Evolutionary conservation across 129 eudicot species (phyloP).

Genomic region (Heracleum sosnowskyi): DNA sequence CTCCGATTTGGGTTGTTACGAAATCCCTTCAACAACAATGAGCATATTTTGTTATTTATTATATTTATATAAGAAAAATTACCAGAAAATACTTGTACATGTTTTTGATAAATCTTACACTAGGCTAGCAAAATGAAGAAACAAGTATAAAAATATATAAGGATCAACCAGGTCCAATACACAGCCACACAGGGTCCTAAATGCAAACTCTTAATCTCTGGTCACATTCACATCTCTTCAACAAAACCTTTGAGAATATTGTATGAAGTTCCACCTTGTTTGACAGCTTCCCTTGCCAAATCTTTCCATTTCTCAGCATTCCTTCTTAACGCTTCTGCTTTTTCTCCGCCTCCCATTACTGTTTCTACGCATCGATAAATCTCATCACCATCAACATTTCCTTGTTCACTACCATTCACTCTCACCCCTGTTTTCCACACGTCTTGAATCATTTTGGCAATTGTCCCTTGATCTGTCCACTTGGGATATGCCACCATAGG

Average conservation of each 20-base stretch:
- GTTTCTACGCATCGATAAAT: background rate
- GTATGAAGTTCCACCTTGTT: conserved; percentile 8
- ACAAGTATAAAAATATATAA: too few relatives aligned
- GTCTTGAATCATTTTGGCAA: conserved; percentile 12
- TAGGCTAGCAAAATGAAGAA: too few relatives aligned
- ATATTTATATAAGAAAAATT: too few relatives aligned
- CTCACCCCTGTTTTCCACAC: conserved; percentile 11
- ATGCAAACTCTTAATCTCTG: too few relatives aligned
- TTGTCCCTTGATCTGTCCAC: conserved; percentile 12
- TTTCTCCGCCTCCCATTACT: conserved; percentile 11
- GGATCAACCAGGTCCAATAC: too few relatives aligned
- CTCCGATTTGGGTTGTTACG: too few relatives aligned
- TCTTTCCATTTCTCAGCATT: conserved; percentile 8
- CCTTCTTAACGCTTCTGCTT: background rate
- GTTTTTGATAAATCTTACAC: too few relatives aligned
- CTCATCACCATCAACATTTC: conserved; percentile 3
- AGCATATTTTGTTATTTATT: too few relatives aligned
- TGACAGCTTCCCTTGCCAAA: conserved; percentile 9
- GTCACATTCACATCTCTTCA: background rate
- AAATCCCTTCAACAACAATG: too few relatives aligned
- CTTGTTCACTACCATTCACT: conserved; percentile 7
- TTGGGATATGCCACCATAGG: conserved; percentile 7
- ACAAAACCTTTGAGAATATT: background rate
- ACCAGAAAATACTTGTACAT: too few relatives aligned
- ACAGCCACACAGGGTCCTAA: too few relatives aligned